Evolutionary conservation across 2,329 filamentous ascomycete genomes (phyloP).

Genomic region (Phialophora chinensis): DNA sequence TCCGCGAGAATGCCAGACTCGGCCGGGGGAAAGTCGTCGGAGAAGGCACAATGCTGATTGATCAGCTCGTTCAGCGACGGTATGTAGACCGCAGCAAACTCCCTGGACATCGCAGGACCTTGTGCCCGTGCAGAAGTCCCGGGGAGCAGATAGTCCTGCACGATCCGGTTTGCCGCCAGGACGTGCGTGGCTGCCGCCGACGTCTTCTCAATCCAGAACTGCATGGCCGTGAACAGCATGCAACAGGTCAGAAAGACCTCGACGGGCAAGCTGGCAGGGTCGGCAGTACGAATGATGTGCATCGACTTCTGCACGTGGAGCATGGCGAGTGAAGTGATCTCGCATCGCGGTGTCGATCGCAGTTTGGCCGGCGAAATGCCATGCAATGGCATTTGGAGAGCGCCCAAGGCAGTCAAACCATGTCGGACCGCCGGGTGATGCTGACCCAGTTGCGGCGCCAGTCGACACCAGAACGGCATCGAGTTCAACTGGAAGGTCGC

Average conservation of each 20-base stretch:
- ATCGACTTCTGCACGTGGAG: slow-evolving; percentile 22
- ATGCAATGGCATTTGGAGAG: slow-evolving; percentile 21
- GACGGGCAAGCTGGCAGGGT: slow-evolving; percentile 10
- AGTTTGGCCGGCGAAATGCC: slow-evolving; percentile 1
- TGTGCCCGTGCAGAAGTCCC: not conserved
- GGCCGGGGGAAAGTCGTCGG: slow-evolving; percentile 22
- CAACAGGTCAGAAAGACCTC: slow-evolving; percentile 24
- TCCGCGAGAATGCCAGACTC: slow-evolving; percentile 5
- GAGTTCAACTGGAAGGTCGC: slow-evolving; percentile 19
- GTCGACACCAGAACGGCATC: slow-evolving; percentile 20
- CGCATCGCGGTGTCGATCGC: not conserved
- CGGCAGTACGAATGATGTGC: slow-evolving; percentile 17
- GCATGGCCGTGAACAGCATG: slow-evolving; percentile 21
- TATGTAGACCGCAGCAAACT: slow-evolving; percentile 6
- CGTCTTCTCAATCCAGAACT: slow-evolving; percentile 26
- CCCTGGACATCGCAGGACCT: not conserved
- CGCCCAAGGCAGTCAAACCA: slow-evolving; percentile 18
- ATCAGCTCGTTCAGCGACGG: slow-evolving; percentile 19
- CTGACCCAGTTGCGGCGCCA: slow-evolving; percentile 23
- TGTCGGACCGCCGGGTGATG: slow-evolving; percentile 21
- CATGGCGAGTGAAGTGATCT: slow-evolving; percentile 15
- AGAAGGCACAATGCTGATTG: slow-evolving; percentile 21
- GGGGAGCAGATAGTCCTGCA: slow-evolving; percentile 10
- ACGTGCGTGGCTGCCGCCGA: slow-evolving; percentile 16
- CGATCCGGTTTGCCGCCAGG: slow-evolving; percentile 22